Conservation (phyloP, 331 rosid species). For the Pyrus hybrid region DNA sequence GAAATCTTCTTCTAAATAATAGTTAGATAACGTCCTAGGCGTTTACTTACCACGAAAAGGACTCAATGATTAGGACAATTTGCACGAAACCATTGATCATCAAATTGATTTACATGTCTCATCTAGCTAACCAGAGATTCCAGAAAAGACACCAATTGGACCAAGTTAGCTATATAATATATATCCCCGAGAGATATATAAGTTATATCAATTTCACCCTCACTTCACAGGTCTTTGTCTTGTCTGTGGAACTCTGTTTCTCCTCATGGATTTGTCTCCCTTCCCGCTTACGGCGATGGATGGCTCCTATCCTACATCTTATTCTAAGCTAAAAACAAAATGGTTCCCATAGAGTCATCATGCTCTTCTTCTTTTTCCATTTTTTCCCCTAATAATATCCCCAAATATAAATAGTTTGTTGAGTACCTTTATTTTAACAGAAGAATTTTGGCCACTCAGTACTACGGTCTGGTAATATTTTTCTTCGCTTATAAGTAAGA, state of each 20-base stretch:
- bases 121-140: not conserved
- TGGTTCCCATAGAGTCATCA: not conserved
- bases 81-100: constrained; percentile 5
- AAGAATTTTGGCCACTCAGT: too few relatives aligned
- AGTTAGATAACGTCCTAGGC: not conserved
- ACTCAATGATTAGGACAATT: not conserved
- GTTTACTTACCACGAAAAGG: not conserved
- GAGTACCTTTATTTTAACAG: too few relatives aligned
- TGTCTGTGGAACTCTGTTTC: not conserved
- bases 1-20: too few relatives aligned
- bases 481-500: too few relatives aligned
- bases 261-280: not conserved
- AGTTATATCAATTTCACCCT: not conserved
- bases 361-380: not conserved
- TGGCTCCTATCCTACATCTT: not conserved
- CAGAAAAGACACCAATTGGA: not conserved
- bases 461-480: fast-evolving
- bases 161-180: not conserved
- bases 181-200: not conserved
- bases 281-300: not conserved
- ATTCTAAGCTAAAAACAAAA: not conserved
- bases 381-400: not conserved
- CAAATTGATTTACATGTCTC: not conserved
- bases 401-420: not conserved
- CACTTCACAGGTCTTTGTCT: not conserved